Conservation (phyloP, 371 early-diverging fungal genomes). For the Neoconidiobolus thromboides region DNA sequence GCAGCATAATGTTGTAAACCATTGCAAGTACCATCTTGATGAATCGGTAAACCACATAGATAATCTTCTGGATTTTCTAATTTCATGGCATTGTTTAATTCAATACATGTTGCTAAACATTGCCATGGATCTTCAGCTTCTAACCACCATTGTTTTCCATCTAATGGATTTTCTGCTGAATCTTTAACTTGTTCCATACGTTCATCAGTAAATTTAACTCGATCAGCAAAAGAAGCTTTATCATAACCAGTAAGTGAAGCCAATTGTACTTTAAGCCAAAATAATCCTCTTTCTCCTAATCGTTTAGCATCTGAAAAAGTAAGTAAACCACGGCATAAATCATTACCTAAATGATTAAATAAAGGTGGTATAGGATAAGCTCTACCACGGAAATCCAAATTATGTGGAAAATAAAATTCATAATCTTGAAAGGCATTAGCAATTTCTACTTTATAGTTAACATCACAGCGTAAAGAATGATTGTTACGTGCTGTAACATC, state of each 20-base stretch:
- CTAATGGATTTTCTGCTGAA: constrained; percentile 63
- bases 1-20: constrained; percentile 98
- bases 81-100: constrained; percentile 57
- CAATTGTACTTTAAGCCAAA: constrained; percentile 91
- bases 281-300: constrained; percentile 64
- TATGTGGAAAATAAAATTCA: constrained; percentile 92
- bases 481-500: constrained; percentile 38
- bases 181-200: constrained; percentile 59
- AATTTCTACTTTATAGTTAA: constrained; percentile 91
- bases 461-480: constrained; percentile 77
- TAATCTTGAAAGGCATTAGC: constrained; percentile 77
- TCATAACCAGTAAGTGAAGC: constrained; percentile 87
- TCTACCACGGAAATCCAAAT: constrained; percentile 94
- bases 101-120: constrained; percentile 76
- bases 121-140: constrained; percentile 88
- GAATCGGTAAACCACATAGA: constrained; percentile 64
- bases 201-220: constrained; percentile 50
- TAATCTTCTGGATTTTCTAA: constrained; percentile 54
- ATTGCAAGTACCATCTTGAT: constrained; percentile 97
- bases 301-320: constrained; percentile 67
- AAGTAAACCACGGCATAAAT: constrained; percentile 84
- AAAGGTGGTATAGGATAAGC: constrained; percentile 93
- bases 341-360: constrained; percentile 91
- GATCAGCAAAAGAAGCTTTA: constrained; percentile 76
- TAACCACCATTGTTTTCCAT: constrained; percentile 75